Evolutionary conservation across 257 asterid genomes (phyloP).

Genomic region (Apocynum venetum): DNA sequence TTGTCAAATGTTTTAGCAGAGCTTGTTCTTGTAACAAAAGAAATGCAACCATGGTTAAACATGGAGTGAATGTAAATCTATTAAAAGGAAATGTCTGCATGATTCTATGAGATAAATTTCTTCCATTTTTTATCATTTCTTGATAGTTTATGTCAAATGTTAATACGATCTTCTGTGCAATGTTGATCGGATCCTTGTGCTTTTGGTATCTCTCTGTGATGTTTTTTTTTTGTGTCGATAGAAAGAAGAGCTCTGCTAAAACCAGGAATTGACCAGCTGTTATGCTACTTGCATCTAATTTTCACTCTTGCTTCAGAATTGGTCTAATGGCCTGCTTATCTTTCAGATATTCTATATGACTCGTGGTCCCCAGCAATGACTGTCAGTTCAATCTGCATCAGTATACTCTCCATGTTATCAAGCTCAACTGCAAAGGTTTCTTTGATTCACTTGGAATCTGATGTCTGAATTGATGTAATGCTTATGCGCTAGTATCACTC

Average conservation of each 20-base stretch:
- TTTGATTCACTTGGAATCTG: background rate
- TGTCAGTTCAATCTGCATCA: conserved; percentile 90
- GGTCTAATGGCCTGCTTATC: background rate
- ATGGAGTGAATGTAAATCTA: background rate
- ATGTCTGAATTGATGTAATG: background rate
- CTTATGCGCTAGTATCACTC: background rate
- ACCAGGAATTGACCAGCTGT: background rate
- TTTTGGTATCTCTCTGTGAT: background rate
- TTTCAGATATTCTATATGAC: conserved; percentile 83
- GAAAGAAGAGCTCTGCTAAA: background rate
- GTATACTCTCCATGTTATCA: conserved; percentile 97
- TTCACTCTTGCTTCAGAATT: background rate
- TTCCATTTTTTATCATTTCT: background rate
- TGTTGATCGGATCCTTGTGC: background rate
- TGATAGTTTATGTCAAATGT: background rate
- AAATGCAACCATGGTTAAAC: background rate
- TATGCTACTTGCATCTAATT: background rate
- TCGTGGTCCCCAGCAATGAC: conserved; percentile 99
- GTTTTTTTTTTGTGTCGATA: background rate
- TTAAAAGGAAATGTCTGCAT: background rate
- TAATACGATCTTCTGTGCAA: background rate
- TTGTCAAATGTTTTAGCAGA: background rate
- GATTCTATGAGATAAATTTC: background rate
- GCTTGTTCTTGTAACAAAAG: background rate
- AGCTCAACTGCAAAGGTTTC: conserved; percentile 89